Evolutionary conservation across 1,284 basidiomycete genomes (phyloP), one percentile per base, ranked within the genome.

Genomic region (Boletus sp.): DNA sequence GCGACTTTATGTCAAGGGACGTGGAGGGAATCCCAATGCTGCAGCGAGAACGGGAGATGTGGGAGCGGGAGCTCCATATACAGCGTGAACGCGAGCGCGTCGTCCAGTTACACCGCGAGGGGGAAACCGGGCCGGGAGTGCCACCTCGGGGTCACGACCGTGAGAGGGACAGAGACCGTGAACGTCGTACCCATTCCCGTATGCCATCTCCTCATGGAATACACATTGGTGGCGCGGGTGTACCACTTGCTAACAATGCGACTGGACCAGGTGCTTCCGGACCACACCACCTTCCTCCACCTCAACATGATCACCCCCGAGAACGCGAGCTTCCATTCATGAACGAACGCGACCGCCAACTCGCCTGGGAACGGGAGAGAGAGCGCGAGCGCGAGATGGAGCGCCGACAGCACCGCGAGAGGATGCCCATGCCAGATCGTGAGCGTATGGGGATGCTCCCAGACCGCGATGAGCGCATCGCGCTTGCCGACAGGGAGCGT

Each of bases 1-100:
- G 69, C 1, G 67, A 71, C 3, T 28, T 59, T 10, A 50, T 65
- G 35, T 21, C 68, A 11, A 65, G 69, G 58, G 71, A 73, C 19
- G 62, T 63, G 60, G 71, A 73, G 17, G 58, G 56, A 4, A 58
- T 66, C 30, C 55, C 62, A 2, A 67, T 61, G 50, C 21, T 38
- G n/a, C 64, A 61, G 17, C 64, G 71, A 30, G 70, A 71, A 35
- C 62, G 73, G 10, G 70, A 71, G 37, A 46, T 66, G 38, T 63
- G 60, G 23, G 64, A 71, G 49, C 68, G 73, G n/a, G 71, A 73
- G 14, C 35, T 70, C 43, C 68, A 72, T 25, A 63, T 71, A 9
- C 71, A 67, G 16, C 71, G 70, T 5, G 71, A 71, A 59, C 71
- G 72, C 4, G 70, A 72, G 21, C 73, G 71, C 21, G 60, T 75